Conservation (phyloP, 2,329 filamentous ascomycete genomes). For the Colletotrichum truncatum region DNA sequence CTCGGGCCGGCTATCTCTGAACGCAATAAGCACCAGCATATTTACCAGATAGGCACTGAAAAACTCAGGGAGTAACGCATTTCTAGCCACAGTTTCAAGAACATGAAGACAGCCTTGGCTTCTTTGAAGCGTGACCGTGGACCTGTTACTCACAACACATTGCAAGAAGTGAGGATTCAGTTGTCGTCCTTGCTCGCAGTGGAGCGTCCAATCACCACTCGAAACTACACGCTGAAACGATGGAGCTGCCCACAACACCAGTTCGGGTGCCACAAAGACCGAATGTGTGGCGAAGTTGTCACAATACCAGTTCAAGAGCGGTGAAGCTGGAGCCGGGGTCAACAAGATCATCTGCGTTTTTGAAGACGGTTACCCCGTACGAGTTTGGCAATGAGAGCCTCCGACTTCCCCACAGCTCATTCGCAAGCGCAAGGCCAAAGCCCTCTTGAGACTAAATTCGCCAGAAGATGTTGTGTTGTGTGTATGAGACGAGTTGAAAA, state of each 20-base stretch:
- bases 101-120: no score
- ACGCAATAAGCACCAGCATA: neutral
- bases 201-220: neutral
- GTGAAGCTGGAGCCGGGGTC: neutral
- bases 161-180: neutral
- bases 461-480: neutral
- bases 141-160: neutral
- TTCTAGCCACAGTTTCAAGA: no score
- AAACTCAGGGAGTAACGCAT: no score
- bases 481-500: neutral
- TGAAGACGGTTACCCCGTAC: no score
- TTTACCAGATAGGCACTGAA: neutral
- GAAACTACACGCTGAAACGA: neutral
- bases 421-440: neutral
- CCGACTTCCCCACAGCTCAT: neutral
- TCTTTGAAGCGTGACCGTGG: no score
- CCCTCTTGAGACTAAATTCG: neutral
- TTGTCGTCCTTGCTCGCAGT: neutral
- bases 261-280: neutral
- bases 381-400: neutral
- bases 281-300: neutral
- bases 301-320: neutral
- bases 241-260: neutral
- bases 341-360: neutral
- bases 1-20: neutral